These are phyloP conservation scores for Elsinoe perseae DNA, from an alignment of 2,329 filamentous ascomycete species.

Conservation along the genomic window DNA sequence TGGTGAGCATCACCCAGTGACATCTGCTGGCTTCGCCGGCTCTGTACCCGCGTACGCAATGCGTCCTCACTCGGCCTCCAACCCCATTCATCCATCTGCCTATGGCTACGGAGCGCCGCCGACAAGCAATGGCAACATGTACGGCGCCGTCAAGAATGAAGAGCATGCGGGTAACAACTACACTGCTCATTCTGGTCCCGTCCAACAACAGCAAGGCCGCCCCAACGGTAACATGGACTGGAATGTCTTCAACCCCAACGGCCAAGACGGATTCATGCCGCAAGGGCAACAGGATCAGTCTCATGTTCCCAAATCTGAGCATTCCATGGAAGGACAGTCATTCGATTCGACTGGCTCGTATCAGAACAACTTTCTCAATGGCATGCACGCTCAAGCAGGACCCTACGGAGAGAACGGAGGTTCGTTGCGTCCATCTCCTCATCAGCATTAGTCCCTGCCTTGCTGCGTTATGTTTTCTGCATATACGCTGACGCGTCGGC, in stretches of 20 bases:
- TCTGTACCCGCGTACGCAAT: conserved; percentile 29
- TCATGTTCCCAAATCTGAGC: conserved; percentile 38
- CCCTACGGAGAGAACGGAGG: conserved; percentile 23
- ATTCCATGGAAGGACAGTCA: conserved; percentile 35
- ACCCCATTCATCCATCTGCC: conserved; percentile 25
- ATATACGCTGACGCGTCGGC: conserved; percentile 3
- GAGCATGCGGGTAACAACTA: conserved; percentile 18
- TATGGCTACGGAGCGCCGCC: conserved; percentile 27
- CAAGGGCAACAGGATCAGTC: conserved; percentile 25
- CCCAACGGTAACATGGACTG: conserved; percentile 33
- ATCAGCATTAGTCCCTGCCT: neutral
- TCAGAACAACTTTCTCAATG: conserved; percentile 43
- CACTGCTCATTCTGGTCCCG: conserved; percentile 14
- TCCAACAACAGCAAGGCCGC: conserved; percentile 14
- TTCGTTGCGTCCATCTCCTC: conserved; percentile 24
- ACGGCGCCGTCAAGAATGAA: conserved; percentile 18
- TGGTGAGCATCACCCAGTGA: conserved; percentile 25
- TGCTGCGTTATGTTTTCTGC: neutral
- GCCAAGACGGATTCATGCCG: conserved; percentile 38
- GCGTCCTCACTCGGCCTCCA: conserved; percentile 23
- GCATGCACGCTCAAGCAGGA: conserved; percentile 40
- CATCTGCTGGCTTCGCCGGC: conserved; percentile 15
- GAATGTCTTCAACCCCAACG: conserved; percentile 39
- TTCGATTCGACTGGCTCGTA: conserved; percentile 37
- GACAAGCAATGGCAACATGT: conserved; percentile 26